Evolutionary conservation across 371 early-diverging fungal genomes (phyloP), one percentile per base, ranked within the genome.

Genomic region (Mortierella sp.): DNA sequence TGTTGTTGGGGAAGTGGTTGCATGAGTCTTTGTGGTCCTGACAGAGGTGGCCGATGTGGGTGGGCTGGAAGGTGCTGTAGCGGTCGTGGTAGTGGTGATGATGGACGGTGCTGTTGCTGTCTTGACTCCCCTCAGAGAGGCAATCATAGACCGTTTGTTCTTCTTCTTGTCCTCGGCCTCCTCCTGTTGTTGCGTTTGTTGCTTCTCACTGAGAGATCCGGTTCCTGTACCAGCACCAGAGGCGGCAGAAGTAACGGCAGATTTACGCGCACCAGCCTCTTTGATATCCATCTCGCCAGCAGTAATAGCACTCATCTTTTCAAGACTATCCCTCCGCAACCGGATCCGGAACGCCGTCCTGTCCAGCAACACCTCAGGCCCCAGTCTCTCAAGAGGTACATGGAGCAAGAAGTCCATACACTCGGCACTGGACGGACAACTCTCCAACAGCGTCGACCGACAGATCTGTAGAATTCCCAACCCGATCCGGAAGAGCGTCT

Each of bases 401-500:
- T 97, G 97, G 18, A 97, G 89, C n/a, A 98, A 83, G 73, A 93
- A 96, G 1, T 87, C 90, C 55, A 98, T 89, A 46, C 72, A 74
- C 51, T 80, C 84, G 14, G 80, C 70, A 35, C 60, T 77, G 0
- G 80, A 72, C 21, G 80, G 84, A 46, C 80, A 79, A 12, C 74
- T 14, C 5, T 76, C 74, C 63, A 83, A 56, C 65, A 83, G 24
- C 29, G 79, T 77, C 16, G 65, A 44, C 89, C 93, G 89, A 73
- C 90, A 90, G 46, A 95, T 78, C 38, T 94, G 91, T 73, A 97
- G 72, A 32, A 98, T 95, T 3, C 94, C 97, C 56, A 98, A 84
- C 1, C 96, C 96, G 11, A 95, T 91, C n/a, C 97, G 90, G 85
- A 97, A 97, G 70, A 97, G 90, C 5, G 95, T 94, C 70, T 78